phyloP scores from a whole-genome alignment of 768 basidiomycete genomes.

The Lepiota venenata region DNA sequence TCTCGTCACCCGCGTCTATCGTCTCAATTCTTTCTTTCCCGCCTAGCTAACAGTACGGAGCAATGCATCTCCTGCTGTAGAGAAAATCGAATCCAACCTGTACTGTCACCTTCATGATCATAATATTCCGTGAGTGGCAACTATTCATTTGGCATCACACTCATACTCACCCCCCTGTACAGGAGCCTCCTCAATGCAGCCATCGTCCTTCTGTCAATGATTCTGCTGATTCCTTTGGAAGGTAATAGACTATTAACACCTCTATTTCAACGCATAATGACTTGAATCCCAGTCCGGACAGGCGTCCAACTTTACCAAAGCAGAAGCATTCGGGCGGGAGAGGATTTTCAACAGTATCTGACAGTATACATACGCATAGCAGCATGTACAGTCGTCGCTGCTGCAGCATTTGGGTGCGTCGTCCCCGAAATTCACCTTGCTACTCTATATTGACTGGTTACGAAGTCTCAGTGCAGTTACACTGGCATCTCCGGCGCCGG shows the following conservation, averaged over 20 bases:
- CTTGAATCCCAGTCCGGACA: conserved; percentile 1
- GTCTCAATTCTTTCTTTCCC: background rate
- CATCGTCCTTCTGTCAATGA: conserved; percentile 4
- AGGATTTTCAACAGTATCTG: conserved; percentile 5
- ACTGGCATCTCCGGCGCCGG: background rate
- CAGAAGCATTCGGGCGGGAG: background rate
- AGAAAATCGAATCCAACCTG: conserved; percentile 5
- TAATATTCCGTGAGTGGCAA: background rate
- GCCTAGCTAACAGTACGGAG: background rate
- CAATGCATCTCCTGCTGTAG: background rate
- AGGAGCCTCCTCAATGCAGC: conserved; percentile 3
- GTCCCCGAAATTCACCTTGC: too few species aligned
- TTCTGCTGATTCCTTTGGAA: conserved; percentile 6
- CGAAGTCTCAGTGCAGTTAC: background rate
- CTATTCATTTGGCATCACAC: background rate
- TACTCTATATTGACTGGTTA: background rate
- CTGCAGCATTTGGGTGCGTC: conserved; percentile 2
- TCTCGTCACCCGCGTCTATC: background rate
- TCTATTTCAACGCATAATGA: background rate
- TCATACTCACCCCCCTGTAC: background rate
- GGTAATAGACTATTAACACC: background rate
- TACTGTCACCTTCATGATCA: conserved; percentile 9
- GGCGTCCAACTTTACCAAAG: conserved; percentile 5
- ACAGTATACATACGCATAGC: conserved; percentile 5
- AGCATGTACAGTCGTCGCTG: background rate